A percentile compares a stretch with the other conserved stretches of the same genome.
These are phyloP conservation scores for Penicillium sp. DNA, from an alignment of 2,329 filamentous ascomycete genomes.

Conservation along the genomic window DNA sequence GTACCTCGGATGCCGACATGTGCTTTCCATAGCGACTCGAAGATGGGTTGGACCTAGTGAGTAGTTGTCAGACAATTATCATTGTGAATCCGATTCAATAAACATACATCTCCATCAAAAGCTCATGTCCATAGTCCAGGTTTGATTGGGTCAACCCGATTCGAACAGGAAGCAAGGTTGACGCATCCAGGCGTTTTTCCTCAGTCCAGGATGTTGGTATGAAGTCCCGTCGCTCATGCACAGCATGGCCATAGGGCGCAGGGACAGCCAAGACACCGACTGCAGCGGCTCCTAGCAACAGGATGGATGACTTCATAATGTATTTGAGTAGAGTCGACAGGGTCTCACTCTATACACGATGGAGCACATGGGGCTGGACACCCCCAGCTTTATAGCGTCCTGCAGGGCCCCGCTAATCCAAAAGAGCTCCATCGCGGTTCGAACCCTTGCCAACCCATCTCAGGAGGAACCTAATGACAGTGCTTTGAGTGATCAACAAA, in stretches of 20 bases:
- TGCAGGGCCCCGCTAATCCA: not conserved
- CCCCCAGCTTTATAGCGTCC: constrained; percentile 1
- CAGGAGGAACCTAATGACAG: not conserved
- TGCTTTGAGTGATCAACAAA: not conserved
- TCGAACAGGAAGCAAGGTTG: constrained; percentile 26
- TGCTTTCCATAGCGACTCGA: constrained; percentile 39
- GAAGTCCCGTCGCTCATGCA: constrained; percentile 34
- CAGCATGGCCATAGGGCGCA: constrained; percentile 21
- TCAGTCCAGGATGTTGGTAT: constrained; percentile 29
- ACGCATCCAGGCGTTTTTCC: constrained; percentile 20
- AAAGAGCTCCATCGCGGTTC: not conserved
- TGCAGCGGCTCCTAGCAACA: constrained; percentile 22
- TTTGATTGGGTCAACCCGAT: constrained; percentile 30
- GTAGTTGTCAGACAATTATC: not conserved
- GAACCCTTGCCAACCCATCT: not conserved
- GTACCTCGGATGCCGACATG: constrained; percentile 31
- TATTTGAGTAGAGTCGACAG: not conserved
- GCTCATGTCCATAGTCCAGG: constrained; percentile 27
- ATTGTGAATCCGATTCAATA: not conserved
- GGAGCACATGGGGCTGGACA: not conserved
- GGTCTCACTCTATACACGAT: constrained; percentile 1
- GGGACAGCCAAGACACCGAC: constrained; percentile 24
- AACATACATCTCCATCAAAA: constrained; percentile 34
- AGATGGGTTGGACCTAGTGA: constrained; percentile 34
- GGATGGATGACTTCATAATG: constrained; percentile 25